Base-by-base conservation (phyloP, 1,284 basidiomycete genomes). In the Tilletia caries region DNA sequence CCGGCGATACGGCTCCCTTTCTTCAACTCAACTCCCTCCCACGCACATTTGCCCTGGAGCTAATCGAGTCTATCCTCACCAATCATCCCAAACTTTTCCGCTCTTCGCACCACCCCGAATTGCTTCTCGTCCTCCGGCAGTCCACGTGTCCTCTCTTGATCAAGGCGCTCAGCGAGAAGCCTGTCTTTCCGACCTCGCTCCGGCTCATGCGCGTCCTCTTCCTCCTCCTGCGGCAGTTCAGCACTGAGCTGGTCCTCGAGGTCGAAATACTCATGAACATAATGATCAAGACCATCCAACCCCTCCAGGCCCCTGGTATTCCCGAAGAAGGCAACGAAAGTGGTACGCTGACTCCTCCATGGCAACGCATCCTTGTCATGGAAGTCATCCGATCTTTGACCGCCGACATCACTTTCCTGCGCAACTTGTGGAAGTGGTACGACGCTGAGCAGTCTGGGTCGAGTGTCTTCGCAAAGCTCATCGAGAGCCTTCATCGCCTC, bases 61-160 rank as follows among this genome's bases (percentile, higher is more conserved):
- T 98, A 67, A 92, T 98, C 68, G 96, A 98, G 85, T 97, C 94
- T 79, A 92, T 98, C 3, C 85, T 98, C 67, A 95, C 93, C 15
- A 97, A 96, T 75, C 97, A 98, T 80, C 91, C 94, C 74, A 88
- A 88, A 15, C 87, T 95, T 0, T 95, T 98, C 80, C 52, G 67
- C 6, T n/a, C 67, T 20, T 67, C 67, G 33, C 50, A 69, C 73
- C 93, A 93, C 73, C 84, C 88, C 3, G 93, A 96, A 82, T 86
- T 96, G 0, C 87, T 95, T 25, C 87, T 92, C 37, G 88, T 97
- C 23, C 87, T 97, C 0, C 89, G 89, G 76, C 90, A 93, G 75
- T 92, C 93, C 70, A 89, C 97, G 15, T 95, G 92, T 69, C 95
- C 95, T 0, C 86, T 97, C 18, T 86, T 98, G 4, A 89, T 95